Percentiles rank a stretch among this genome's conserved stretches.
Evolutionary conservation across 2,329 filamentous ascomycete genomes (phyloP).

Genomic region (Fusarium palustre): DNA sequence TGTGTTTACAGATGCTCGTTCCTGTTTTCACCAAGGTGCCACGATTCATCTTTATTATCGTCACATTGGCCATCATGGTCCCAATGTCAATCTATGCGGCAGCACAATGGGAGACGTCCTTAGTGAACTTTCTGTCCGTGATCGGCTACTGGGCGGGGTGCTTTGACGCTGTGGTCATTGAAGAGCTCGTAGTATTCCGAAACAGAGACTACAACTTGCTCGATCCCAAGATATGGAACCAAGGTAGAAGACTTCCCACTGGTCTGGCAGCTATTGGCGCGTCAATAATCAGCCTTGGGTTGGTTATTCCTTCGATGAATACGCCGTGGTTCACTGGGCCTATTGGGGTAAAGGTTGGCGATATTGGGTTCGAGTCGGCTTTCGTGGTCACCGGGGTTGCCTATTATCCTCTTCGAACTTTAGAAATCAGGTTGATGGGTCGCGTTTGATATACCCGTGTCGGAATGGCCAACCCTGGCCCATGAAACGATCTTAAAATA

Average conservation of each 20-base stretch:
- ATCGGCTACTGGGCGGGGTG: slow-evolving; percentile 62
- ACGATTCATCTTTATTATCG: slow-evolving; percentile 56
- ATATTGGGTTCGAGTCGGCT: slow-evolving; percentile 60
- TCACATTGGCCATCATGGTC: slow-evolving; percentile 57
- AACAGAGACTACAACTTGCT: slow-evolving; percentile 55
- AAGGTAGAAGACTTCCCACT: slow-evolving; percentile 55
- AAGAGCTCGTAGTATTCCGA: slow-evolving; percentile 59
- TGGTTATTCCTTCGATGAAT: slow-evolving; percentile 58
- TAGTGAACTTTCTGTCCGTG: slow-evolving; percentile 58
- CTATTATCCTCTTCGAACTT: slow-evolving; percentile 54
- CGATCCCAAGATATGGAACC: slow-evolving; percentile 59
- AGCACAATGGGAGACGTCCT: slow-evolving; percentile 55
- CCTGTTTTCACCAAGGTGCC: slow-evolving; percentile 56
- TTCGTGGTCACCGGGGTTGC: slow-evolving; percentile 56
- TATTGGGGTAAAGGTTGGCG: slow-evolving; percentile 57
- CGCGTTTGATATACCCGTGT: slow-evolving; percentile 22
- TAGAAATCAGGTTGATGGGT: slow-evolving; percentile 51
- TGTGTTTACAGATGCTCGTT: slow-evolving; percentile 58
- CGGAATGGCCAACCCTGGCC: neutral
- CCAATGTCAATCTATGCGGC: slow-evolving; percentile 58
- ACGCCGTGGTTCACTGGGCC: slow-evolving; percentile 60
- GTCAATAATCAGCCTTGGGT: slow-evolving; percentile 56
- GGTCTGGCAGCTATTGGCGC: slow-evolving; percentile 59
- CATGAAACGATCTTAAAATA: neutral
- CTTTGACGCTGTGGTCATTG: slow-evolving; percentile 57